A percentile compares a stretch with the other conserved stretches of the same genome.
Conservation (phyloP, 2,329 filamentous ascomycete genomes). For the Westerdykella sp. region DNA sequence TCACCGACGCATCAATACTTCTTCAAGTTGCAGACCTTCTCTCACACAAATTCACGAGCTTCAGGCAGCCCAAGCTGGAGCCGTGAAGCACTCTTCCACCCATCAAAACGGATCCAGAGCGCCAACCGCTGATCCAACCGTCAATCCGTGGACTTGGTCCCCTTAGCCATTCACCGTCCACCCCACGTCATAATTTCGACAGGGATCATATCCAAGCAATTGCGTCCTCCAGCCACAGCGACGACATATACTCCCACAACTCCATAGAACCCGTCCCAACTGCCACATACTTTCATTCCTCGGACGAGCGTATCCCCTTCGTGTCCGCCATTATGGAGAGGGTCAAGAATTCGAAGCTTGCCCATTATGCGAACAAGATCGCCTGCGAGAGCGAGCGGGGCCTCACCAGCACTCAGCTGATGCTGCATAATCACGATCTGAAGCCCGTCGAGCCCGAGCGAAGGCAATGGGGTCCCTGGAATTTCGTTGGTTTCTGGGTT, state of each 20-base stretch:
- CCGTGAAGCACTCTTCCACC: conserved; percentile 1
- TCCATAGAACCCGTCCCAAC: conserved; percentile 7
- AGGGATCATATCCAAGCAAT: conserved; percentile 16
- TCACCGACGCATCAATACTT: background rate
- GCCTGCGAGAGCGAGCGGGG: conserved; percentile 71
- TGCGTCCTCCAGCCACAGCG: conserved; percentile 13
- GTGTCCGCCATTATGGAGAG: conserved; percentile 37
- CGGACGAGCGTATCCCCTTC: conserved; percentile 11
- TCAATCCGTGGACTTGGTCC: conserved; percentile 11
- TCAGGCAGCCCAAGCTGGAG: conserved; percentile 2
- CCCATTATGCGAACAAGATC: conserved; percentile 50
- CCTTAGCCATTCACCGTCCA: conserved; percentile 5
- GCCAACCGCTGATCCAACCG: conserved; percentile 19
- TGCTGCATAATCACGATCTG: conserved; percentile 80
- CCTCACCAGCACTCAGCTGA: conserved; percentile 70
- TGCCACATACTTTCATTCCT: conserved; percentile 11
- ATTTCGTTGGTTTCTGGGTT: conserved; percentile 85
- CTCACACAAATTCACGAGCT: conserved; percentile 2
- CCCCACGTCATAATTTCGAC: conserved; percentile 28
- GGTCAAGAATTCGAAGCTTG: conserved; percentile 33
- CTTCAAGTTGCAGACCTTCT: background rate
- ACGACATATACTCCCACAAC: conserved; percentile 12
- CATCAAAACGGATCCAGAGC: conserved; percentile 18
- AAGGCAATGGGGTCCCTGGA: conserved; percentile 79
- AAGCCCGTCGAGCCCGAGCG: conserved; percentile 72